phyloP scores from a whole-genome alignment of 164 flowering plant species.

The Aristolochia fimbriata region DNA sequence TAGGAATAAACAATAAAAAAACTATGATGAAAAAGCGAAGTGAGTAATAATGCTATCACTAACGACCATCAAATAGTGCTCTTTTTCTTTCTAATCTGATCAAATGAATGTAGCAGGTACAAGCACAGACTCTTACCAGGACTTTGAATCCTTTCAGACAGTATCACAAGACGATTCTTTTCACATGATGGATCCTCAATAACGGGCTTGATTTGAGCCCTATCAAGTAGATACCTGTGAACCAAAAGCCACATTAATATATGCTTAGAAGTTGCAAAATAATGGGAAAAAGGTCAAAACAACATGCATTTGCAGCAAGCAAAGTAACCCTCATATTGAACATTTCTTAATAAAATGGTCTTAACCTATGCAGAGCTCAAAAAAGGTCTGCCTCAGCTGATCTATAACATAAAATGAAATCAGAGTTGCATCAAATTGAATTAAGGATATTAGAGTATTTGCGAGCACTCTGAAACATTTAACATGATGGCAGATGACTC shows the following conservation, averaged over 20 bases:
- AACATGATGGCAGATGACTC: neutral
- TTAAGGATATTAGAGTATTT: neutral
- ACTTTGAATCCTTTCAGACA: constrained; percentile 65
- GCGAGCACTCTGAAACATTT: neutral
- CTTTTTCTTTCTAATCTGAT: no score
- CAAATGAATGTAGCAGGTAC: no score
- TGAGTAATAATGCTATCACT: neutral
- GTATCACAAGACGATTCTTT: constrained; percentile 55
- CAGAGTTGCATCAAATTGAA: neutral
- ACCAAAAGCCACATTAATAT: neutral
- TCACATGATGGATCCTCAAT: constrained; percentile 78
- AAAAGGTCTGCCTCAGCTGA: neutral
- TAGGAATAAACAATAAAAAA: neutral
- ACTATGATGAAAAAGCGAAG: neutral
- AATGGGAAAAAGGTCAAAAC: neutral
- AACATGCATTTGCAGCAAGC: neutral
- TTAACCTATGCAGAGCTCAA: neutral
- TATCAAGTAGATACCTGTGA: constrained; percentile 71
- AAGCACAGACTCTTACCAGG: constrained; percentile 35
- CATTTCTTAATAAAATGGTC: neutral
- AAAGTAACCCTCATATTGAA: neutral
- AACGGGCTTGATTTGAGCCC: constrained; percentile 73
- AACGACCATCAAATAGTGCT: neutral
- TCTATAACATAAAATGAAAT: neutral
- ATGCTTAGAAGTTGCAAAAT: neutral